Conservation (phyloP, 73 alveolate species). For the Paramecium biaurelia region DNA sequence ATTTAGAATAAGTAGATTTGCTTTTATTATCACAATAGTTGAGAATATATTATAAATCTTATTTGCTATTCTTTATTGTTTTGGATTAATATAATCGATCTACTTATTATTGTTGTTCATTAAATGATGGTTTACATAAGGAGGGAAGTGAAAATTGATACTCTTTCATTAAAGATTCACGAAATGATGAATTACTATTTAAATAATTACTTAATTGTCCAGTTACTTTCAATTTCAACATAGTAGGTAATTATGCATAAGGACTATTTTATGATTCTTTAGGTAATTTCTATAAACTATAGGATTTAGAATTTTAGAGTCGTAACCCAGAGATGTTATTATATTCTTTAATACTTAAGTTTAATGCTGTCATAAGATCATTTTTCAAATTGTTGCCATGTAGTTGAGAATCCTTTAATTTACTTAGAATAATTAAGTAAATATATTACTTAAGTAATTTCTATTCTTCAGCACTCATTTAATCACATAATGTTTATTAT, state of each 20-base stretch:
- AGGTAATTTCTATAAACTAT: not conserved
- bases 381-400: not conserved
- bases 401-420: not conserved
- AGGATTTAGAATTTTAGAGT: not conserved
- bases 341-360: not conserved
- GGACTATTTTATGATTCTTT: not conserved
- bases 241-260: not conserved
- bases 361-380: not conserved
- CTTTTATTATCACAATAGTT: not conserved
- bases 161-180: conserved; percentile 16
- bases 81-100: not conserved
- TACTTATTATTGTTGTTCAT: not conserved
- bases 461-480: not conserved
- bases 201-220: not conserved
- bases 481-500: not conserved
- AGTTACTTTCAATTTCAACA: not conserved
- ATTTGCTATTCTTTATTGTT: not conserved
- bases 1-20: not conserved
- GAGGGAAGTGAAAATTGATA: not conserved
- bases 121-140: conserved; percentile 2
- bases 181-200: not conserved
- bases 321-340: not conserved
- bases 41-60: not conserved
- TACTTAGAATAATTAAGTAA: not conserved
- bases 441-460: not conserved